Base-by-base conservation (phyloP, 2,329 filamentous ascomycete species). In the Blumeria graminis region DNA sequence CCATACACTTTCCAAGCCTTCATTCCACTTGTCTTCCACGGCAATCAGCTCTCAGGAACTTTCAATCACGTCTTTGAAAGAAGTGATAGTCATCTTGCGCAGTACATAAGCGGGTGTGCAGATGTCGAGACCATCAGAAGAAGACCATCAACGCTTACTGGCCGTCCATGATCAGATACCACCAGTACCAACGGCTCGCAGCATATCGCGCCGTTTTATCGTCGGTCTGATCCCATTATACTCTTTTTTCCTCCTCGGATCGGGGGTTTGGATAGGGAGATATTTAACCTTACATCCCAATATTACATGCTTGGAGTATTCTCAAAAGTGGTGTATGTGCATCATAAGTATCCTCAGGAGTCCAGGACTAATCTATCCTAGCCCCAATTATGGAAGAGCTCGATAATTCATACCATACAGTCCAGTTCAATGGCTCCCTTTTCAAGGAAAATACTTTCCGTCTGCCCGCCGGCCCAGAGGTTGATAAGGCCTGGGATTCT, bases 371-470 rank as follows among this genome's bases (percentile, higher is more conserved):
- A 62, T 16, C 22, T 9, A 38, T 14, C 2, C 1, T 50, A 60
- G 63, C 70, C 14, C 69, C 69, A 3, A 60, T 71, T 0, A 56
- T 68, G 46, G 67, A 68, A 13, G 69, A 74, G 10, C 67, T 75
- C 3, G 64, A 68, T 35, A 66, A 73, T 7, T 63, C 64, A 8
- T 74, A 72, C 61, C 65, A 68, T 28, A 61, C 63, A 0, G 65
- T 71, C 28, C 64, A 60, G 18, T 77, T 75, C 63, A 76, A 77
- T 61, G 75, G 75, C 3, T 74, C 72, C 0, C 71, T 78, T 16
- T 60, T 76, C 43, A 71, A 76, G 39, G 70, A 75, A 58, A 75
- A 72, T 52, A 63, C 70, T n/a, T 78, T 73, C 60, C 70, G 75
- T 18, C 67, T 71, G 59, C 63, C 67, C 34, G 72, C 63, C 13